Conservation (phyloP, 768 basidiomycete genomes). For the Boletus barrowsii region DNA sequence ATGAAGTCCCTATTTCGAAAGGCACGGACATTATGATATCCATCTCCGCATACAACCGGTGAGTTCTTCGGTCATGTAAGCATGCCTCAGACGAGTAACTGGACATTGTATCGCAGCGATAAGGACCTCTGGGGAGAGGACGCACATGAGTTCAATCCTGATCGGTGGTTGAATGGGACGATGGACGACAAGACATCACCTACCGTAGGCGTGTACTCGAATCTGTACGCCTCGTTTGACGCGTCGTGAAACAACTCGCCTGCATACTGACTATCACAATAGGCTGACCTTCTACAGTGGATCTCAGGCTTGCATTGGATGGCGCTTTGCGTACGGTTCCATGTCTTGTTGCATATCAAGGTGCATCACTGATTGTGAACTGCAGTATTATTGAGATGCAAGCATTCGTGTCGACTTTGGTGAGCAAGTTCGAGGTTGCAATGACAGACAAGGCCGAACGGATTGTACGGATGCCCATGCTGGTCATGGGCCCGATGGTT, state of each 20-base stretch:
- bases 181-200: not conserved
- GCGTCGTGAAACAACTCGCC: too few species aligned
- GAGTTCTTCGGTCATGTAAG: not conserved
- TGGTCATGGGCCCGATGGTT: too few species aligned
- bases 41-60: conserved; percentile 55
- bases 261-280: not conserved
- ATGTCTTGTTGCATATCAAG: not conserved
- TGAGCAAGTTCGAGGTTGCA: conserved; percentile 51
- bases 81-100: not conserved
- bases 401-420: conserved; percentile 50
- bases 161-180: not conserved
- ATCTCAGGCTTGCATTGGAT: conserved; percentile 20
- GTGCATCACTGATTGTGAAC: too few species aligned
- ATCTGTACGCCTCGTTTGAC: conserved; percentile 3
- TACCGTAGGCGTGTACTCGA: conserved; percentile 9
- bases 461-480: too few species aligned
- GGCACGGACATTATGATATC: conserved; percentile 48
- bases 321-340: conserved; percentile 27
- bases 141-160: conserved; percentile 13
- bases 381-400: conserved; percentile 48
- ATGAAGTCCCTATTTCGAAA: conserved; percentile 45
- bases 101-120: not conserved
- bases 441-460: too few species aligned
- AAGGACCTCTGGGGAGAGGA: conserved; percentile 22
- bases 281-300: conserved; percentile 21